Conservation (phyloP, 805 yeast genomes). For the Yarrowia phangngaensis region DNA sequence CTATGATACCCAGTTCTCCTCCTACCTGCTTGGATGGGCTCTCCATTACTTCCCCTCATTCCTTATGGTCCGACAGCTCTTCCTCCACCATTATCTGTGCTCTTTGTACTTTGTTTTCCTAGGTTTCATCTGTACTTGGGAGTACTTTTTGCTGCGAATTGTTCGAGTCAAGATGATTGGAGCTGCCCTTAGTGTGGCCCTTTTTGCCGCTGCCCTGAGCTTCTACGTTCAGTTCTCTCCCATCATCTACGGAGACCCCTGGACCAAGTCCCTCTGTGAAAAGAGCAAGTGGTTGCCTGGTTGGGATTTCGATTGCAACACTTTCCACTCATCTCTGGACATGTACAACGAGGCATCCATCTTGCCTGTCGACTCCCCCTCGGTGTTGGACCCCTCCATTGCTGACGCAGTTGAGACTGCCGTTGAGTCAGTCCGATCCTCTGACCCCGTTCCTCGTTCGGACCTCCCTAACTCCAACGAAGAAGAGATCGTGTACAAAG, state of each 20-base stretch:
- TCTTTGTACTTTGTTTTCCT: constrained; percentile 83
- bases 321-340: constrained; percentile 42
- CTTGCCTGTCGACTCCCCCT: constrained; percentile 24
- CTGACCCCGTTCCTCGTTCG: constrained; percentile 17
- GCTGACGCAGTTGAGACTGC: constrained; percentile 27
- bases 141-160: constrained; percentile 36
- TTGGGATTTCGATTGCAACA: constrained; percentile 88
- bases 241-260: constrained; percentile 68
- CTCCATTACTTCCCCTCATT: constrained; percentile 67
- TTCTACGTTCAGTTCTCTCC: constrained; percentile 66
- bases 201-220: constrained; percentile 49
- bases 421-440: constrained; percentile 13
- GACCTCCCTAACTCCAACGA: constrained; percentile 25
- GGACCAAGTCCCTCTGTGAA: constrained; percentile 71
- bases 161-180: constrained; percentile 45
- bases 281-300: constrained; percentile 53
- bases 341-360: constrained; percentile 34
- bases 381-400: constrained; percentile 28
- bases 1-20: constrained; percentile 42
- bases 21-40: constrained; percentile 63
- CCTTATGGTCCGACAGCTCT: constrained; percentile 88
- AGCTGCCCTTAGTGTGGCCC: constrained; percentile 46
- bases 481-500: constrained; percentile 38
- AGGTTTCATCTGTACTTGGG: constrained; percentile 60
- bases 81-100: constrained; percentile 90